A percentile compares a stretch with the other conserved stretches of the same genome.
Evolutionary conservation across 2,329 filamentous ascomycete species (phyloP).

Genomic region (Alternaria incomplexa): DNA sequence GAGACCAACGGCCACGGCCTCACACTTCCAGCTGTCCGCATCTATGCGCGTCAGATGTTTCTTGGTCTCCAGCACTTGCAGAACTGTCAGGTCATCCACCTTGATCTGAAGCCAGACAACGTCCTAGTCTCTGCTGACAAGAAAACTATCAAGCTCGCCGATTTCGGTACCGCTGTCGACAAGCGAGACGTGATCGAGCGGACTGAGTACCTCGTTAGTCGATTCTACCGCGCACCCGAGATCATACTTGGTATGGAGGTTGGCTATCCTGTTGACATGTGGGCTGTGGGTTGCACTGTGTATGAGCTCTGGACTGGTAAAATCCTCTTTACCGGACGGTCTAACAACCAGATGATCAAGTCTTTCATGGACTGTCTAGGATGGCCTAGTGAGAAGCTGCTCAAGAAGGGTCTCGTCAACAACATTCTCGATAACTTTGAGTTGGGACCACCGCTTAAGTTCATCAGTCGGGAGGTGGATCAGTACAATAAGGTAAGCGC

Average conservation of each 20-base stretch:
- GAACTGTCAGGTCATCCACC: slow-evolving; percentile 91
- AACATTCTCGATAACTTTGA: slow-evolving; percentile 76
- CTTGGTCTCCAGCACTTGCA: slow-evolving; percentile 85
- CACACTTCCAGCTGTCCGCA: slow-evolving; percentile 83
- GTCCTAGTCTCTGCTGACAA: slow-evolving; percentile 67
- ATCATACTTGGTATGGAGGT: slow-evolving; percentile 97
- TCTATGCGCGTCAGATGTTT: slow-evolving; percentile 95
- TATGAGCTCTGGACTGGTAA: slow-evolving; percentile 98
- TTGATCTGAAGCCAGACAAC: slow-evolving; percentile 97
- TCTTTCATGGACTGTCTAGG: slow-evolving; percentile 96
- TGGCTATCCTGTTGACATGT: slow-evolving; percentile 93
- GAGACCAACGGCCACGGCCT: slow-evolving; percentile 82
- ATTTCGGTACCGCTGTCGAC: slow-evolving; percentile 94
- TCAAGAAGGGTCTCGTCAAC: slow-evolving; percentile 70
- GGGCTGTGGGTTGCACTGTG: slow-evolving; percentile 96
- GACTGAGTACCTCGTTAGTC: slow-evolving; percentile 92
- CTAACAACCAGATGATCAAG: slow-evolving; percentile 98
- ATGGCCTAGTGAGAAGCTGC: slow-evolving; percentile 86
- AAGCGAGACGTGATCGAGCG: slow-evolving; percentile 83
- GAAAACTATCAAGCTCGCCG: slow-evolving; percentile 90
- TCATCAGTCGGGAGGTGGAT: slow-evolving; percentile 78
- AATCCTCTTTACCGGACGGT: slow-evolving; percentile 91
- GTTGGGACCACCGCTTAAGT: slow-evolving; percentile 71
- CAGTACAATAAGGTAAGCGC: slow-evolving; percentile 37
- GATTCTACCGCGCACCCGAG: slow-evolving; percentile 96